Base-by-base conservation (phyloP, 2,329 filamentous ascomycete species). In the Drechslerella coelobrocha region DNA sequence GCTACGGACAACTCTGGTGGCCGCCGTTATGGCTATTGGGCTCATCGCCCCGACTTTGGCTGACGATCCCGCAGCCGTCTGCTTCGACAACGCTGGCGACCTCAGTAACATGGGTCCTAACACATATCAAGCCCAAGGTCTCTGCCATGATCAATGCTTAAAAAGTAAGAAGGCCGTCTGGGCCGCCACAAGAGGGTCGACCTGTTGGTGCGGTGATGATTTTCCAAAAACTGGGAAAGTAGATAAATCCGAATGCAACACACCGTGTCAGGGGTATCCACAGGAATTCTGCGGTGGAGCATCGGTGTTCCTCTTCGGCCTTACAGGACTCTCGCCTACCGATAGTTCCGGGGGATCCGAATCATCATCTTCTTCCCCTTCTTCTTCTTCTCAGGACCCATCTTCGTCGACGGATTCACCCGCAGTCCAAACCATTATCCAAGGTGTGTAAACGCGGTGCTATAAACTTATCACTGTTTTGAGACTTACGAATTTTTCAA, bases 181-280 rank as follows among this genome's bases (percentile, higher is more conserved):
- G 75, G 90, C 83, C 29, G 80, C 90, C 47, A 84, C 83, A 6
- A 82, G 83, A 17, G 84, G 84, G 14, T 81, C 82, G 17, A 79
- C 85, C 73, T 96, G 92, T 80, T 90, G 82, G 76, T 96, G 92
- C 76, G 92, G 91, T 68, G 80, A 86, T 73, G 79, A 82, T 66
- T 83, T 92, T 51, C 92, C 92, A 0, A 81, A 86, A 14, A 75
- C 81, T 39, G 80, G 80, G 14, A 77, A 87, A 68, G 83, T 85
- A 5, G 80, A 83, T 47, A 83, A 88, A 76, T 77, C 77, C 6
- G 79, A 86, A 14, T 96, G 92, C 80, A 82, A 85, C 76, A 83
- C 82, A 26, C 77, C 81, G 0, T 96, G 92, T 78, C 81, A 84
- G 23, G 89, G 86, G 7, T 92, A 81, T 75, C 80, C 79, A 21